These are phyloP conservation scores for Eimeria praecox DNA, from an alignment of 169 alveolate species.

Conservation along the genomic window DNA sequence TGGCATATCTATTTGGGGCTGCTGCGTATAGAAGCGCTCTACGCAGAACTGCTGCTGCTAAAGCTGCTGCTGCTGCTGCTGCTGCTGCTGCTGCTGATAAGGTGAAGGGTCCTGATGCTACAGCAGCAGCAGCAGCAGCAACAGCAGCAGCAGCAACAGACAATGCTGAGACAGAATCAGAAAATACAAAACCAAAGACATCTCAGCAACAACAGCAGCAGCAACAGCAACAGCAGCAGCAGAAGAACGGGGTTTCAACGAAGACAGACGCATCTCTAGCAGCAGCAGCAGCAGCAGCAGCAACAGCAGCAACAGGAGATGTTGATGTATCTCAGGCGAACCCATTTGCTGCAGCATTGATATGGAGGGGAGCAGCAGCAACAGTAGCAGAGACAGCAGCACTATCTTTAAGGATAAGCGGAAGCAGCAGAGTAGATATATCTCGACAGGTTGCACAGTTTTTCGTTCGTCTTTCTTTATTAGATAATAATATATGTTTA, in stretches of 20 bases:
- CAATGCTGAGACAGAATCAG: background rate
- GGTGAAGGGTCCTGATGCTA: background rate
- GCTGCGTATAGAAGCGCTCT: background rate
- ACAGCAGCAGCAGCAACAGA: background rate
- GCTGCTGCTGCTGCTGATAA: background rate
- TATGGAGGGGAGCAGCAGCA: slow-evolving; percentile 11
- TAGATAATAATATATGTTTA: slow-evolving; percentile 57
- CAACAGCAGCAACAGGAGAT: background rate
- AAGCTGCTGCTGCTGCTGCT: background rate
- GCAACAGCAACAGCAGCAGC: slow-evolving; percentile 1
- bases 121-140: background rate
- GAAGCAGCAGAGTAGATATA: slow-evolving; percentile 65
- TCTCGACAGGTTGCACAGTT: slow-evolving; percentile 70
- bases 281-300: slow-evolving; percentile 17
- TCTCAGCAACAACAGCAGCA: background rate
- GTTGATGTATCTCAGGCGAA: background rate
- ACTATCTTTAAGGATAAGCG: slow-evolving; percentile 57
- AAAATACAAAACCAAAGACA: background rate
- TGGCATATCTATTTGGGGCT: slow-evolving; percentile 54
- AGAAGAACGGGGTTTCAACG: background rate
- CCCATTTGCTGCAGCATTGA: slow-evolving; percentile 9
- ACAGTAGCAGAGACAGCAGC: slow-evolving; percentile 21
- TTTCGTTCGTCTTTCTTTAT: slow-evolving; percentile 45
- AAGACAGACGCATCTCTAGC: background rate
- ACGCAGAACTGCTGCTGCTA: background rate